Evolutionary conservation across 2,329 filamentous ascomycete genomes (phyloP).

Genomic region (Penicillium rolfsii): DNA sequence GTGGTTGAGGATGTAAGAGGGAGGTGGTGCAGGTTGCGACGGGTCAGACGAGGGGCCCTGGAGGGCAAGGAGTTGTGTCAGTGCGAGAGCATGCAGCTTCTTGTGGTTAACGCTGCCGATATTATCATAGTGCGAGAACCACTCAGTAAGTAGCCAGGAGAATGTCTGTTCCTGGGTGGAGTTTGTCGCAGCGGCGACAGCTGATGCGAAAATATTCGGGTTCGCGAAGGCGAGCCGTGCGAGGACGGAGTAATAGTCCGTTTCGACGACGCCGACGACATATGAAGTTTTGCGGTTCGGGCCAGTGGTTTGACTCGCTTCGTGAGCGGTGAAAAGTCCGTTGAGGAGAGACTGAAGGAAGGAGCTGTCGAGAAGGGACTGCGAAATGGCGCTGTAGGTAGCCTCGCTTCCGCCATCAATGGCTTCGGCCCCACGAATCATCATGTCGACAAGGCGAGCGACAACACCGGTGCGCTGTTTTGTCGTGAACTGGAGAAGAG

Average conservation of each 20-base stretch:
- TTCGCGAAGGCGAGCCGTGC: constrained; percentile 76
- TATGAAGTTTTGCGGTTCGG: constrained; percentile 71
- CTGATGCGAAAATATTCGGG: constrained; percentile 67
- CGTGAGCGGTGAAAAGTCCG: constrained; percentile 68
- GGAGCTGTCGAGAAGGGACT: constrained; percentile 66
- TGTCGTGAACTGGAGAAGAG: constrained; percentile 44
- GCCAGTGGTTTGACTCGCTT: constrained; percentile 78
- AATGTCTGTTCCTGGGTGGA: constrained; percentile 41
- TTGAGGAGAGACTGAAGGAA: constrained; percentile 67
- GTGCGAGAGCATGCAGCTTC: constrained; percentile 51
- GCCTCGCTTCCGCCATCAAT: constrained; percentile 60
- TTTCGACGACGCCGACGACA: constrained; percentile 75
- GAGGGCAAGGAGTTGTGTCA: constrained; percentile 50
- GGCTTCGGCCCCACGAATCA: constrained; percentile 65
- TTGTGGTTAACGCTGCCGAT: constrained; percentile 52
- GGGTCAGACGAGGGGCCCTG: constrained; percentile 40
- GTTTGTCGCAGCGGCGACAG: constrained; percentile 46
- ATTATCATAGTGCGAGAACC: constrained; percentile 54
- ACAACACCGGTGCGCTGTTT: constrained; percentile 46
- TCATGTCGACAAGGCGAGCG: constrained; percentile 60
- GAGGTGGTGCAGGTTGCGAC: constrained; percentile 29
- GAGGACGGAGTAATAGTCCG: constrained; percentile 83
- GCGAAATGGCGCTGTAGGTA: constrained; percentile 65
- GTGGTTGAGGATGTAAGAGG: constrained; percentile 46
- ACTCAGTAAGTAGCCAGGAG: constrained; percentile 52